phyloP scores from a whole-genome alignment of 768 basidiomycete genomes.

The Coprinellus micaceus region DNA sequence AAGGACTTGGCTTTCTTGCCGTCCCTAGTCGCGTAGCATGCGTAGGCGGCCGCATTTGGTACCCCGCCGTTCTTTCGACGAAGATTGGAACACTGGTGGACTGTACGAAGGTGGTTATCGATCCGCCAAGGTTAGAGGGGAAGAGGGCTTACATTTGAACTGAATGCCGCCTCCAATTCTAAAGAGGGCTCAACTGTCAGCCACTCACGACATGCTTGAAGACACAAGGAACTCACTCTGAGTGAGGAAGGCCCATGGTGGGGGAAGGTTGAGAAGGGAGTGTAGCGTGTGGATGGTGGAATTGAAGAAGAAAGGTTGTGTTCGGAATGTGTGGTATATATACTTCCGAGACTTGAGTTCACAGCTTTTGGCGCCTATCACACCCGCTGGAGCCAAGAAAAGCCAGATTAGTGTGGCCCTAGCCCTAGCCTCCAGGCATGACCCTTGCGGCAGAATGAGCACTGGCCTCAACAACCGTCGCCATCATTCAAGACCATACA shows the following conservation, averaged over 20 bases:
- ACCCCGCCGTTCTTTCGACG: slow-evolving; percentile 4
- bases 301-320: neutral
- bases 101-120: neutral
- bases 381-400: neutral
- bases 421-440: neutral
- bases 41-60: slow-evolving; percentile 6
- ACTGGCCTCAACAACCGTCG: neutral
- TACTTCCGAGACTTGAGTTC: neutral
- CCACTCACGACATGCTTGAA: too few species aligned
- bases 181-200: neutral
- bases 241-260: neutral
- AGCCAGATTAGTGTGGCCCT: neutral
- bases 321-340: too few species aligned
- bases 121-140: neutral
- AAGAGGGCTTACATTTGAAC: neutral
- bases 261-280: neutral
- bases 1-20: slow-evolving; percentile 1
- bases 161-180: slow-evolving; percentile 1
- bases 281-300: neutral
- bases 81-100: slow-evolving; percentile 3
- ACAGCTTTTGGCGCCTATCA: neutral
- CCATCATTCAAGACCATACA: neutral
- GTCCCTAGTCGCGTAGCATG: neutral
- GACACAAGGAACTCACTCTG: neutral
- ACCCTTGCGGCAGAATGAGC: neutral